A percentile compares a stretch with the other conserved stretches of the same genome.
These are phyloP conservation scores for Lentinula raphanica DNA, from an alignment of 768 basidiomycete species.

Conservation along the genomic window DNA sequence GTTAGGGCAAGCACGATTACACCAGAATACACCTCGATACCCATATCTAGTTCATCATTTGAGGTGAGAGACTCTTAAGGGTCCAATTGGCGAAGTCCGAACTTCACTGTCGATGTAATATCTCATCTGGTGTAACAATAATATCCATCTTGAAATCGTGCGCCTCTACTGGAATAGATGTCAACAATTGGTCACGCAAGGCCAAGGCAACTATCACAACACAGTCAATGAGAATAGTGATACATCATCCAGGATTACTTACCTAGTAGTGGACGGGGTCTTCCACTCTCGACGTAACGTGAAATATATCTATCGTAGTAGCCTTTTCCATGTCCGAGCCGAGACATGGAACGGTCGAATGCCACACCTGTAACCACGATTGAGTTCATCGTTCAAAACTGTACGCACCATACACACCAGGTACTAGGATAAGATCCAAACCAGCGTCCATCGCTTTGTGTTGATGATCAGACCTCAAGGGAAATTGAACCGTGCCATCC, in stretches of 20 bases:
- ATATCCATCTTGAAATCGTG: constrained; percentile 64
- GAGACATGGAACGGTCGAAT: constrained; percentile 62
- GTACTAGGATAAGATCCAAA: constrained; percentile 63
- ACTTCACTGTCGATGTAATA: background rate
- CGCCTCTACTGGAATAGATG: constrained; percentile 46
- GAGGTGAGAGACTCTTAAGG: background rate
- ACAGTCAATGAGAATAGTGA: too few relatives aligned
- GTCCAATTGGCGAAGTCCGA: background rate
- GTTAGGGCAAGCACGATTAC: too few relatives aligned
- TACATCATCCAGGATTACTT: too few relatives aligned
- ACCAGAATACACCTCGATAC: background rate
- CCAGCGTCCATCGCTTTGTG: constrained; percentile 30
- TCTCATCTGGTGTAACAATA: constrained; percentile 45
- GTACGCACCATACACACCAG: constrained; percentile 38
- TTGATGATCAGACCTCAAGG: constrained; percentile 8
- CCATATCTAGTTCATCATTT: background rate
- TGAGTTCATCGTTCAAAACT: background rate
- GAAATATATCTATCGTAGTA: constrained; percentile 76
- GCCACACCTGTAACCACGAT: constrained; percentile 50
- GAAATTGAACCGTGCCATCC: too few relatives aligned
- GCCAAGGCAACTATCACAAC: constrained; percentile 69
- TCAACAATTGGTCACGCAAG: constrained; percentile 57
- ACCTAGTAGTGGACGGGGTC: constrained; percentile 57
- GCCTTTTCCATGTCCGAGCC: constrained; percentile 79
- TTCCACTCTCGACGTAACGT: constrained; percentile 40